These are phyloP conservation scores for Rosa lucieae DNA, from an alignment of 306 rosid genomes.

Conservation along the genomic window DNA sequence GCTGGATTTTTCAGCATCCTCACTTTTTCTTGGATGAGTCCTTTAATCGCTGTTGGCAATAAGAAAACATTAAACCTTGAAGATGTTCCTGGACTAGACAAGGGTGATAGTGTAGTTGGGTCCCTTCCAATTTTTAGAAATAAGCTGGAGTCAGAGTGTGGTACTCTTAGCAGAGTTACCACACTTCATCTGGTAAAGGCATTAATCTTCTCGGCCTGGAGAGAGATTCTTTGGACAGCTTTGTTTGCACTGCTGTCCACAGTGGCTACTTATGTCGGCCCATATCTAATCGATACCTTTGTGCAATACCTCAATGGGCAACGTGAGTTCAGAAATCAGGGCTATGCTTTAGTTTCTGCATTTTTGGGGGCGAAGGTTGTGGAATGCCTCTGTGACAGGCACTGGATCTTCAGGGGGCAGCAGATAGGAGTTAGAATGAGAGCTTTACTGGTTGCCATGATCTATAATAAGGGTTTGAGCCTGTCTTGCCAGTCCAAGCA, in stretches of 20 bases:
- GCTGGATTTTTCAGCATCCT: constrained; percentile 72
- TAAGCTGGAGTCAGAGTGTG: constrained; percentile 53
- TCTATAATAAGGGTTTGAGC: constrained; percentile 67
- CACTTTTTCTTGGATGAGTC: constrained; percentile 75
- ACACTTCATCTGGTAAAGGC: constrained; percentile 51
- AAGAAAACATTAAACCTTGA: constrained; percentile 68
- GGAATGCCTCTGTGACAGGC: constrained; percentile 64
- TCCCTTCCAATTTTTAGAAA: constrained; percentile 43
- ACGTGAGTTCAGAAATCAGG: constrained; percentile 46
- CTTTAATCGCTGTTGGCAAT: constrained; percentile 57
- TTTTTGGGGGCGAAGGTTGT: constrained; percentile 67
- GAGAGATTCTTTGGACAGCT: constrained; percentile 49
- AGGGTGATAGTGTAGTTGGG: constrained; percentile 48
- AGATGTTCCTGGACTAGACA: constrained; percentile 71
- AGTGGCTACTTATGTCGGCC: constrained; percentile 76
- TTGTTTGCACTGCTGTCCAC: constrained; percentile 33
- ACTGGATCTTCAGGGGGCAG: constrained; percentile 57
- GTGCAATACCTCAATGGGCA: constrained; percentile 74
- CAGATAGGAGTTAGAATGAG: constrained; percentile 57
- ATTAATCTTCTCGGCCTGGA: constrained; percentile 54
- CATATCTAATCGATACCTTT: constrained; percentile 64
- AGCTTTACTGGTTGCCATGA: constrained; percentile 55
- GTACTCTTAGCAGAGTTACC: constrained; percentile 37
- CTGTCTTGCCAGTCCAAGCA: constrained; percentile 65
- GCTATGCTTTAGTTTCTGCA: constrained; percentile 50